A percentile compares a stretch with the other conserved stretches of the same genome.
Conservation (phyloP, 805 yeast species). For the Wickerhamiella bombiphila region DNA sequence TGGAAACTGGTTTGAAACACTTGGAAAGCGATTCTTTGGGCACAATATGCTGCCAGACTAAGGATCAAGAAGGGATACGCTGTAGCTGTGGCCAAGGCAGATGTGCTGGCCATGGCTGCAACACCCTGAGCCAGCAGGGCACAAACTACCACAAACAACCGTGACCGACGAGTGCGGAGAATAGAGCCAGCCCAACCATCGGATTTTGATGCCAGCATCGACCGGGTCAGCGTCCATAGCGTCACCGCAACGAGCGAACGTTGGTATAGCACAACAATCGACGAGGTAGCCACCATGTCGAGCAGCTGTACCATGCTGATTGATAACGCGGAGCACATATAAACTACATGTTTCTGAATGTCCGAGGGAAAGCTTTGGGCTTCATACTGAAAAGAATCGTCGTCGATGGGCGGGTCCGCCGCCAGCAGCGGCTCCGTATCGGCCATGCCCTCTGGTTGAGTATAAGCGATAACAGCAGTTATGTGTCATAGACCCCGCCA, state of each 20-base stretch:
- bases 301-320: slow-evolving; percentile 9
- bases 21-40: background rate
- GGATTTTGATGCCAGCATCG: background rate
- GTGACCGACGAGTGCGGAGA: background rate
- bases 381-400: slow-evolving; percentile 18
- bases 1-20: slow-evolving; percentile 11
- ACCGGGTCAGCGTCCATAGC: background rate
- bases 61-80: background rate
- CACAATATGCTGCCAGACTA: background rate
- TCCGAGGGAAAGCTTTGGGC: slow-evolving; percentile 16
- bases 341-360: slow-evolving; percentile 16
- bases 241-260: slow-evolving; percentile 10
- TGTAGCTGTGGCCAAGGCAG: background rate
- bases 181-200: background rate
- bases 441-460: no score
- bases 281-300: slow-evolving; percentile 12
- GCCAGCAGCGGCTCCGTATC: slow-evolving; percentile 14
- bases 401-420: slow-evolving; percentile 21
- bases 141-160: background rate
- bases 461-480: no score
- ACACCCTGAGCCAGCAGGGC: slow-evolving; percentile 1
- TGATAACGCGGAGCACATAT: slow-evolving; percentile 9
- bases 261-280: slow-evolving; percentile 8
- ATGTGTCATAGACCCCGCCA: no score
- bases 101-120: background rate